Percentiles rank a stretch among this genome's conserved stretches.
Evolutionary conservation across 257 asterid species (phyloP).

Genomic region (Ajuga chamaepitys): DNA sequence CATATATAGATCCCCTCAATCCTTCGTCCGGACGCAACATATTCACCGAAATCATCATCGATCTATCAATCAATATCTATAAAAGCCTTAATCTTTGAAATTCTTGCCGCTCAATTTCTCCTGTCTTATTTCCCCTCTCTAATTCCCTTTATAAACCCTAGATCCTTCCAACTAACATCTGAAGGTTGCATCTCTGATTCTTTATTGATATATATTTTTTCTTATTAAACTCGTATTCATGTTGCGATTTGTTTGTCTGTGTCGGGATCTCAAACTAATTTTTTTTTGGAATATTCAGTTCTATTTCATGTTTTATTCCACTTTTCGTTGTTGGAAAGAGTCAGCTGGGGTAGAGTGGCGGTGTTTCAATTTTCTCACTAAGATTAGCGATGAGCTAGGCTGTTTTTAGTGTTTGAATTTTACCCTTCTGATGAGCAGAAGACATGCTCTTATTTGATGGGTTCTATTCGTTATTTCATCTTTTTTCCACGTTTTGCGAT

Average conservation of each 20-base stretch:
- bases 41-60: neutral
- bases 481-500: no score
- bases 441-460: no score
- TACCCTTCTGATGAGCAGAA: no score
- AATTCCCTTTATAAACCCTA: conserved; percentile 27
- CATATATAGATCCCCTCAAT: conserved; percentile 10
- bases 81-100: conserved; percentile 31
- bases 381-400: no score
- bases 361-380: no score
- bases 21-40: neutral
- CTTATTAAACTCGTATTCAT: neutral
- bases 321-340: neutral
- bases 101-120: conserved; percentile 37
- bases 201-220: neutral
- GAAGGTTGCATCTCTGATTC: conserved; percentile 19
- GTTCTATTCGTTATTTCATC: no score
- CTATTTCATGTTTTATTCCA: neutral
- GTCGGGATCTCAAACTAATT: neutral
- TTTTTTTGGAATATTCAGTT: neutral
- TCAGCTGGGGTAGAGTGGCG: neutral
- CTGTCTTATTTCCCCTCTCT: neutral
- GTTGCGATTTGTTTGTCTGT: neutral
- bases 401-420: no score
- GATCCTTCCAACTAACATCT: conserved; percentile 12
- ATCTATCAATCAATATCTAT: conserved; percentile 10